phyloP scores from a whole-genome alignment of 345 rosid species.

The Heritiera fomes region DNA sequence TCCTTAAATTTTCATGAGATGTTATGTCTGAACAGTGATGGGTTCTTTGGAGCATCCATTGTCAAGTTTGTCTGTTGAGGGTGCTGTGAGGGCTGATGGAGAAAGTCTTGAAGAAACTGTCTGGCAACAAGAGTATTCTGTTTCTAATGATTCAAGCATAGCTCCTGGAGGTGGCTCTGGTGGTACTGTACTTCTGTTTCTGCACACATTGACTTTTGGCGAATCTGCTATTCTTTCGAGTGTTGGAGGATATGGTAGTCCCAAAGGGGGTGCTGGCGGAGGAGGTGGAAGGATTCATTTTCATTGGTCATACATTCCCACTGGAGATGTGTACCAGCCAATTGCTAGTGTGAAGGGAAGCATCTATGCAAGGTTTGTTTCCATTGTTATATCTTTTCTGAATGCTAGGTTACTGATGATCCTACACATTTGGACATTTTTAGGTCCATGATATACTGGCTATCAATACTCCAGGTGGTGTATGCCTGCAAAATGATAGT shows the following conservation, averaged over 20 bases:
- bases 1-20: conserved; percentile 22
- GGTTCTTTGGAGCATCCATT: conserved; percentile 95
- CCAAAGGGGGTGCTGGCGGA: conserved; percentile 86
- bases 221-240: conserved; percentile 77
- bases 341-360: conserved; percentile 82
- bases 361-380: conserved; percentile 64
- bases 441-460: neutral
- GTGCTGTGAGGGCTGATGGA: conserved; percentile 85
- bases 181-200: conserved; percentile 81
- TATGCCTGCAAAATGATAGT: neutral
- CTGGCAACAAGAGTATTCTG: conserved; percentile 29
- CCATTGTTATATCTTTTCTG: neutral
- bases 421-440: conserved; percentile 3
- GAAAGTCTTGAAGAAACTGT: conserved; percentile 51
- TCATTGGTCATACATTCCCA: conserved; percentile 96
- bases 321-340: conserved; percentile 98
- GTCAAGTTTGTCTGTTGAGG: conserved; percentile 74
- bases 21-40: conserved; percentile 61
- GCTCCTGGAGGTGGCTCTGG: conserved; percentile 99
- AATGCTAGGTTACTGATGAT: neutral
- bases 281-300: conserved; percentile 99
- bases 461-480: neutral
- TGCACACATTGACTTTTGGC: conserved; percentile 59
- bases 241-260: conserved; percentile 85
- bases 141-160: conserved; percentile 32